Percentiles rank a stretch among this genome's conserved stretches.
Conservation (phyloP, 2,329 filamentous ascomycete species). For the Blastomyces silverae region DNA sequence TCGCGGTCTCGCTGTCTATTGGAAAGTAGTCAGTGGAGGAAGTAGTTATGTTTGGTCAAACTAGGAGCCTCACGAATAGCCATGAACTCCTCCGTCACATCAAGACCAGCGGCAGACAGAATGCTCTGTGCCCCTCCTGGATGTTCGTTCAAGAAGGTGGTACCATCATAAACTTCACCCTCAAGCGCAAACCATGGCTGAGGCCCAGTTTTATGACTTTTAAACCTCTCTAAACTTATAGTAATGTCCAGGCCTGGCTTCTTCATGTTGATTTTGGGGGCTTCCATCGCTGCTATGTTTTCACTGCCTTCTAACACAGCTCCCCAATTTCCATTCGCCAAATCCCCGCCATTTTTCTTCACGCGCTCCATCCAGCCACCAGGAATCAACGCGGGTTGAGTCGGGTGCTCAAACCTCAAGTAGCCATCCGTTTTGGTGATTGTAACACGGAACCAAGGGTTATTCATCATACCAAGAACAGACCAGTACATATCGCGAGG, state of each 20-base stretch:
- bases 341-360: constrained; percentile 72
- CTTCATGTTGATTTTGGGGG: constrained; percentile 68
- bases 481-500: constrained; percentile 96
- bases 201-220: constrained; percentile 57
- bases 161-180: constrained; percentile 84
- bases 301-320: constrained; percentile 55
- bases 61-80: constrained; percentile 66
- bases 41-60: neutral
- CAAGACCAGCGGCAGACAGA: constrained; percentile 69
- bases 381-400: constrained; percentile 66
- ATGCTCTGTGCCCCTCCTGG: constrained; percentile 85
- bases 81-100: constrained; percentile 82
- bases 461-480: constrained; percentile 96
- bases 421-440: constrained; percentile 60
- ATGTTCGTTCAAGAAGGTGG: constrained; percentile 69
- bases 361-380: constrained; percentile 93
- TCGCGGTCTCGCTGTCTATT: constrained; percentile 85
- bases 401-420: constrained; percentile 80
- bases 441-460: constrained; percentile 80
- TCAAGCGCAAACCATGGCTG: constrained; percentile 83
- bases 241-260: constrained; percentile 56
- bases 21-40: constrained; percentile 23
- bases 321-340: constrained; percentile 79
- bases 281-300: constrained; percentile 43
- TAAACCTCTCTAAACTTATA: constrained; percentile 66